Evolutionary conservation across 192 early-diverging fungal genomes (phyloP), one percentile per base, ranked within the genome.

Genomic region (Backusella circina): DNA sequence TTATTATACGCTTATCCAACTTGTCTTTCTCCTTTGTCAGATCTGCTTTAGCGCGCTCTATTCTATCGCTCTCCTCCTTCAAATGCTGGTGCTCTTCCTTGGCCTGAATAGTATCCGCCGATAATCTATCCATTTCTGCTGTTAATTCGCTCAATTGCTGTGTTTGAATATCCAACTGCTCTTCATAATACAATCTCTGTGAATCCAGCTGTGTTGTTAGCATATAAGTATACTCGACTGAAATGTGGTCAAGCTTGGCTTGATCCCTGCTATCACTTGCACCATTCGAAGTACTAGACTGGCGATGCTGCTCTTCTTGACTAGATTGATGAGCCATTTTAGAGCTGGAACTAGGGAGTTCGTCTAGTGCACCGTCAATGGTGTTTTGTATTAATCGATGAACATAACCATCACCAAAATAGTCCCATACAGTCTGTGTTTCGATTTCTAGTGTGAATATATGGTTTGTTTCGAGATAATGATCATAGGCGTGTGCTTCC

Each of bases 391-490:
- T 90, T 77, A 98, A 71, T 5, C 97, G 90, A 80, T 99, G 98
- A 9, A 99, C 96, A 77, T 98, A 94, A 2, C 95, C 97, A 78
- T 99, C 98, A 5, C 97, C 94, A 1, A 90, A 92, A 84, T 99
- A 99, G 79, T 99, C 98, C 98, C 98, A 99, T 54, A 99, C 97
- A 2, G 95, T 81, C 82, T 99, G 98, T 13, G 95, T 98, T 66
- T 95, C 95, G 13, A 98, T 85, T 77, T 99, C 97, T 74, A 99
- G 80, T 18, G 96, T 88, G 80, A 96, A 99, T 5, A 94, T 81
- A 77, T 99, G 98, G 31, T 85, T 79, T 4, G 95, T 96, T 36
- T 90, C 89, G 54, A 80, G 84, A 77, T 94, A 99, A 77, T 99
- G 98, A 36, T 85, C 84, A 64, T 94, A 92, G 0, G 98, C 98